Evolutionary conservation across 2,329 filamentous ascomycete species (phyloP), one percentile per base, ranked within the genome.

Genomic region (Fusarium nurragi): DNA sequence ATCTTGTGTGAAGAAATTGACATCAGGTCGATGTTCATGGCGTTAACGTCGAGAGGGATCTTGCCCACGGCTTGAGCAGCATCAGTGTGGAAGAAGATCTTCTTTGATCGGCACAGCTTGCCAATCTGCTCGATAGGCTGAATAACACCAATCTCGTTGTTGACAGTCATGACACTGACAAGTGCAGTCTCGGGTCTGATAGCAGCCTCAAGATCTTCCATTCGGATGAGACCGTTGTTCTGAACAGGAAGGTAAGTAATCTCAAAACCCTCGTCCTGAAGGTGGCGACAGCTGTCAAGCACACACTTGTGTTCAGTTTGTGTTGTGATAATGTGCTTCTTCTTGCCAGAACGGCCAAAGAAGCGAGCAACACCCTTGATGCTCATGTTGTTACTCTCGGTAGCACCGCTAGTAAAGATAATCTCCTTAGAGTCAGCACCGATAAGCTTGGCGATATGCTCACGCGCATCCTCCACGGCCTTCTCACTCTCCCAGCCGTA

Each of bases 261-360:
- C 58, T 97, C 92, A 71, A 94, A 97, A 22, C 95, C 95, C 73
- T 99, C 95, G 71, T 97, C 94, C 80, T 98, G 94, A 68, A 99
- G 83, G 86, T 98, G 94, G 66, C 95, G 86, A 78, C 94, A 98
- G 80, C 94, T 97, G 80, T 99, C 95, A 49, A 99, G 84, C 16
- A 99, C 95, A 79, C 95, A 99, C 82, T 99, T 99, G 84, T 99
- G 95, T 80, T 99, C 95, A 0, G 95, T 99, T 81, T 98, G 95
- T 36, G 89, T 93, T 22, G 95, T 99, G 77, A 99, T 93, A 74
- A 99, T 94, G 79, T 99, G 95, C 81, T 91, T 97, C 88, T 98
- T 98, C 87, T 97, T 97, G 72, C 93, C 94, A 4, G 88, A 89
- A 56, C 92, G 88, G 68, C 93, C 93, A 76, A 97, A 97, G 81